Conservation (phyloP, 306 rosid genomes). For the Dalbergia oliveri region DNA sequence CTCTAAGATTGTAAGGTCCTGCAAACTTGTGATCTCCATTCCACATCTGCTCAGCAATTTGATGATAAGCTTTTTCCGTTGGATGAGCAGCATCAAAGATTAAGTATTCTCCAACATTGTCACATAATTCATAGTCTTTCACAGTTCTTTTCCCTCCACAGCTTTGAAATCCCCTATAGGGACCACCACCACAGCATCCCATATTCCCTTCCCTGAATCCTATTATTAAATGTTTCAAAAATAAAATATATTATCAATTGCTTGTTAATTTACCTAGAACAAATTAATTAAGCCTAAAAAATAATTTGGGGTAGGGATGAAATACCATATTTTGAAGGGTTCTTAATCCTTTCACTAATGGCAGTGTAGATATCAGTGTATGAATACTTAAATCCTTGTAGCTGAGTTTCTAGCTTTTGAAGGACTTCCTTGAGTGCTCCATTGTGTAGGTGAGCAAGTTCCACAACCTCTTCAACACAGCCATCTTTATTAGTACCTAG, state of each 20-base stretch:
- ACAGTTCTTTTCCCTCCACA: conserved; percentile 59
- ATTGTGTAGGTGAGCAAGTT: background rate
- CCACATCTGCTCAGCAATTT: conserved; percentile 47
- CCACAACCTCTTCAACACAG: background rate
- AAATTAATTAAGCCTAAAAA: no score
- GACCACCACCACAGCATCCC: conserved; percentile 65
- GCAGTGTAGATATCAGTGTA: background rate
- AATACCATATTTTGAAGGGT: background rate
- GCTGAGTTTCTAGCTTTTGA: background rate
- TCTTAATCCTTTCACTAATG: background rate
- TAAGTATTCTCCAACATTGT: conserved; percentile 45
- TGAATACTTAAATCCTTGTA: background rate
- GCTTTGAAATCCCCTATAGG: conserved; percentile 53
- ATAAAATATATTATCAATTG: no score
- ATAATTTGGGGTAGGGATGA: no score
- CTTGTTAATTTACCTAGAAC: background rate
- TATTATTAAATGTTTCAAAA: conserved; percentile 1
- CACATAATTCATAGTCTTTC: conserved; percentile 50
- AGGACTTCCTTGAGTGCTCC: background rate
- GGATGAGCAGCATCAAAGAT: conserved; percentile 62
- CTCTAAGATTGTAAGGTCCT: conserved; percentile 49
- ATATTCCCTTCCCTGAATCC: conserved; percentile 56
- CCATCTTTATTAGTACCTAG: background rate
- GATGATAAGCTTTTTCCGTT: conserved; percentile 46
- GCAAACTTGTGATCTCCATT: conserved; percentile 43